Base-by-base conservation (phyloP, 139 green algal species). In the Parachlorella kessleri region DNA sequence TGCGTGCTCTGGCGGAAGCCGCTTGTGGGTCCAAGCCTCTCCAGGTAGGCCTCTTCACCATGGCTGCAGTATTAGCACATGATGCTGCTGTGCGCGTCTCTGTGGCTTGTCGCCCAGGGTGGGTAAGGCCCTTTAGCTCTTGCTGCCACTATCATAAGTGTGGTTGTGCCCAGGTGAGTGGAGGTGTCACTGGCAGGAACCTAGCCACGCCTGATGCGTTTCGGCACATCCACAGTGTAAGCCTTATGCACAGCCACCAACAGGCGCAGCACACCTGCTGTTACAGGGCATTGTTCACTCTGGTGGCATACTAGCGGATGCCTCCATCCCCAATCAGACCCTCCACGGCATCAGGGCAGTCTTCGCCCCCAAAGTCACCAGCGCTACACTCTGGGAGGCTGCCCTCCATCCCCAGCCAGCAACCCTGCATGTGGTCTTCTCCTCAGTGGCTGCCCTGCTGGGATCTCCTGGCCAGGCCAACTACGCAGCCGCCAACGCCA, bases 391-490 rank as follows among this genome's bases (percentile, higher is more conserved):
- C 18, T 75, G 65, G 65, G 28, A 26, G 89, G 88, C 1, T 48
- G 59, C 35, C 33, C 59, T 69, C 26, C 33, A 42, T 24, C 41
- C 67, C 37, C 66, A 81, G 66, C 75, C 75, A 8, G n/a, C 42
- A 2, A 26, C 48, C 1, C 4, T 81, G 0, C 78, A 88, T 32
- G 77, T 96, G 7, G 76, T 93, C 33, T 97, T 97, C 84, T 96
- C 90, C 23, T 95, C 89, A 2, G 88, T 96, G 5, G 91, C 94
- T 3, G 79, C 88, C 0, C 83, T 98, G 35, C 76, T 98, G 41
- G 94, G 94, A 64, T 93, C 90, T 4, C 89, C 93, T 24, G 93
- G 93, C 38, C 93, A 97, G 81, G 81, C 86, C 66, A 94, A 92
- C 82, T 97, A 97, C 78, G 77, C 77, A 65, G 92, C 88, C 24